Percentiles rank a stretch among this genome's conserved stretches.
Evolutionary conservation across 768 basidiomycete species (phyloP).

Genomic region (Punctularia strigosozonata): DNA sequence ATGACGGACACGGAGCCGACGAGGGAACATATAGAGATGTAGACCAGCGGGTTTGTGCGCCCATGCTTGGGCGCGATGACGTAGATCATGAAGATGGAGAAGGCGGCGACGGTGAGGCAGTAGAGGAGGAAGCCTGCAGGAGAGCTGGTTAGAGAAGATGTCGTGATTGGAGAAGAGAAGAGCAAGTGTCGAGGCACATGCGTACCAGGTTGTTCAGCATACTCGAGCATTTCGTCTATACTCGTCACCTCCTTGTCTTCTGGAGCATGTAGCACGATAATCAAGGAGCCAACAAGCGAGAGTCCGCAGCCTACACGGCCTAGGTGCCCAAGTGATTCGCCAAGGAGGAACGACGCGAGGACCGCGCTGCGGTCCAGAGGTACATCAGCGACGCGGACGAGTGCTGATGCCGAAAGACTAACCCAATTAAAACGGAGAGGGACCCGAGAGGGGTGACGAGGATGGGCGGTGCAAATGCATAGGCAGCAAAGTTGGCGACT

Average conservation of each 20-base stretch:
- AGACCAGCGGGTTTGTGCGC: conserved; percentile 78
- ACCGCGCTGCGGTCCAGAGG: conserved; percentile 81
- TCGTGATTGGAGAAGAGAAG: not conserved
- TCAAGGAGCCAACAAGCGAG: conserved; percentile 78
- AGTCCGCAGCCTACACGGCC: conserved; percentile 80
- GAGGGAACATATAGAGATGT: conserved; percentile 92
- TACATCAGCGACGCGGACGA: not conserved
- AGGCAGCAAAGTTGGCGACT: conserved; percentile 92
- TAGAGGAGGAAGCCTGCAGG: conserved; percentile 79
- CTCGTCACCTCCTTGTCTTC: conserved; percentile 89
- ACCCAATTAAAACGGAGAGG: conserved; percentile 94
- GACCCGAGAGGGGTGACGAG: conserved; percentile 98
- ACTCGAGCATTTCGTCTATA: conserved; percentile 86
- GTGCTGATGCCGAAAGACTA: conserved; percentile 14
- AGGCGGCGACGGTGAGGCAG: conserved; percentile 73
- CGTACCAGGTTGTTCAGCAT: conserved; percentile 88
- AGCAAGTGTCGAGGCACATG: too few species aligned
- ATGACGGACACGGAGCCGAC: conserved; percentile 97
- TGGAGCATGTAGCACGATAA: conserved; percentile 94
- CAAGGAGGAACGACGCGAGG: conserved; percentile 84
- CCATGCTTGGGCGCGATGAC: conserved; percentile 76
- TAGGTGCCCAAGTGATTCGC: conserved; percentile 89
- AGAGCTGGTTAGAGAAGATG: not conserved
- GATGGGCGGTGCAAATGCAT: conserved; percentile 95
- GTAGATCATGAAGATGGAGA: conserved; percentile 82